Evolutionary conservation across 495 filamentous ascomycete genomes (phyloP).

Genomic region (Podospora comata): DNA sequence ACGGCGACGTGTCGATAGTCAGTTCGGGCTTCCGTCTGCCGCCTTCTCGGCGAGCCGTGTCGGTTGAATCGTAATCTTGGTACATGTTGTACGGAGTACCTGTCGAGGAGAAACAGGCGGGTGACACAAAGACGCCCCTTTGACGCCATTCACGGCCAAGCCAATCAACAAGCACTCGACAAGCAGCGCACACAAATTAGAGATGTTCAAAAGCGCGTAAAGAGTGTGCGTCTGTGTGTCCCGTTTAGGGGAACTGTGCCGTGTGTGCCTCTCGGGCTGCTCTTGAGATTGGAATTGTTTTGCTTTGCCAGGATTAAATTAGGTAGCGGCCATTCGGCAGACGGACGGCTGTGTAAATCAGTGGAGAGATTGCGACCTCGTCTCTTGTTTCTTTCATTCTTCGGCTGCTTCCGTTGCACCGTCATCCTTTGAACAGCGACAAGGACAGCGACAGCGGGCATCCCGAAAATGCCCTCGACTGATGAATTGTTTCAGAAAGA

Average conservation of each 20-base stretch:
- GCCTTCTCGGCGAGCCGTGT: conserved; percentile 22
- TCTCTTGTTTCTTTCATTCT: neutral
- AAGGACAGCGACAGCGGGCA: no score
- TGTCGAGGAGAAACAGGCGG: conserved; percentile 14
- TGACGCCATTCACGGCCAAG: conserved; percentile 16
- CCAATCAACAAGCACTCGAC: conserved; percentile 1
- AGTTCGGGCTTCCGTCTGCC: conserved; percentile 29
- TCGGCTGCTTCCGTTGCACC: no score
- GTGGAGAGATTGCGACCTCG: conserved; percentile 2
- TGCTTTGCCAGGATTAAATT: conserved; percentile 5
- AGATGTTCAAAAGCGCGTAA: conserved; percentile 23
- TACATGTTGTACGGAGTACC: neutral
- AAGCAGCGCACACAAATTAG: neutral
- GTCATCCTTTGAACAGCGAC: no score
- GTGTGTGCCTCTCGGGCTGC: neutral
- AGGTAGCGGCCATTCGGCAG: neutral
- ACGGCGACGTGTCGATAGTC: conserved; percentile 31
- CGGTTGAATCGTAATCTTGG: conserved; percentile 17
- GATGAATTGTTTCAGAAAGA: neutral
- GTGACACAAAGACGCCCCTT: conserved; percentile 21
- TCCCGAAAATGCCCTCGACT: no score
- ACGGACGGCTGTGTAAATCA: neutral
- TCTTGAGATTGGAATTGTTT: neutral
- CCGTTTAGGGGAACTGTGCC: conserved; percentile 12
- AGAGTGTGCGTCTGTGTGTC: conserved; percentile 26